phyloP scores from a whole-genome alignment of 345 rosid species.

The Salix exigua region DNA sequence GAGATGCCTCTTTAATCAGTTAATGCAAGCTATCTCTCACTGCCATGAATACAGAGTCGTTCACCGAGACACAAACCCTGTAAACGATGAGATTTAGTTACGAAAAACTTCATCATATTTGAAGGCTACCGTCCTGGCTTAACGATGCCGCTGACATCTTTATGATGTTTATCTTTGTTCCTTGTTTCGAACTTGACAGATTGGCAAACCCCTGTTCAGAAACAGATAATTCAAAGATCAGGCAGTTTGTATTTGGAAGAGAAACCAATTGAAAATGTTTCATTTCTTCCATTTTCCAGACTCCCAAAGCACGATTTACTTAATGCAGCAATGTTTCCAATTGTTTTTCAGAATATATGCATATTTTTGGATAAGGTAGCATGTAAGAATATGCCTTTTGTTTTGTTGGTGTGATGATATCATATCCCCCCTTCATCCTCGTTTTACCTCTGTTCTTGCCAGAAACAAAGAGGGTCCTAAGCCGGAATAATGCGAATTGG shows the following conservation, averaged over 20 bases:
- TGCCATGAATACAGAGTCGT: no score
- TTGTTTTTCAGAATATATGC: not conserved
- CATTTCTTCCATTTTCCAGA: no score
- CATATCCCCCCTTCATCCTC: not conserved
- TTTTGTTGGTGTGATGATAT: not conserved
- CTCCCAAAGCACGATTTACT: no score
- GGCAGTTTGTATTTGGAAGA: not conserved
- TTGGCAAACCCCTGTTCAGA: conserved; percentile 36
- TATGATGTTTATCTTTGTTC: conserved; percentile 54
- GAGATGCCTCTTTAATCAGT: no score
- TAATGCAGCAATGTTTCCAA: no score
- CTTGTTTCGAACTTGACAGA: conserved; percentile 34
- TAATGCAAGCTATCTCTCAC: no score
- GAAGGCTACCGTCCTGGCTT: conserved; percentile 59
- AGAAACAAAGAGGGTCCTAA: not conserved
- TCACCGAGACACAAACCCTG: no score
- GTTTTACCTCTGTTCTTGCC: not conserved
- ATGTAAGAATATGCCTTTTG: not conserved
- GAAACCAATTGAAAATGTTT: not conserved
- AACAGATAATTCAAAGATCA: conserved; percentile 5
- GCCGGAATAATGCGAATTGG: not conserved
- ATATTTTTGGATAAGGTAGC: not conserved
- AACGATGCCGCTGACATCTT: conserved; percentile 48
- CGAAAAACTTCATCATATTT: not conserved
- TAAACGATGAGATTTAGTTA: no score